Conservation (phyloP, 352 stramenopile genomes). For the Phytophthora cryptogea region DNA sequence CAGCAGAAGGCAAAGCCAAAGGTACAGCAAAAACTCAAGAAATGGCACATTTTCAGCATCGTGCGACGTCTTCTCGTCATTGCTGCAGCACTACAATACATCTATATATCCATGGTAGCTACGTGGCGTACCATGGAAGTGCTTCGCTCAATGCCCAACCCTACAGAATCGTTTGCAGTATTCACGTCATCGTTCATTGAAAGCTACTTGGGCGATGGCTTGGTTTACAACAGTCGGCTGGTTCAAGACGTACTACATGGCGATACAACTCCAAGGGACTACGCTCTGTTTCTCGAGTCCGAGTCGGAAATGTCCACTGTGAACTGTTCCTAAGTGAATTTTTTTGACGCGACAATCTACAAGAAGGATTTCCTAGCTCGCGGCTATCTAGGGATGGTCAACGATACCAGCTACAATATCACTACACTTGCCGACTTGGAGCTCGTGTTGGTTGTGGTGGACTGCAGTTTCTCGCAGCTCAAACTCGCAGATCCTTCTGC, state of each 20-base stretch:
- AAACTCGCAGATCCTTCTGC: background rate
- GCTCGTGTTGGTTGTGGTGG: conserved; percentile 39
- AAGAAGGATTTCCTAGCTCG: conserved; percentile 29
- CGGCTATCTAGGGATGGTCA: conserved; percentile 19
- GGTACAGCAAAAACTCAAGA: background rate
- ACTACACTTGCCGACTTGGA: conserved; percentile 30
- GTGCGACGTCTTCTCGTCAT: conserved; percentile 16
- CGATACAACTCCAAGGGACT: conserved; percentile 26
- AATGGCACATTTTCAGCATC: conserved; percentile 19
- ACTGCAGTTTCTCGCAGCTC: conserved; percentile 35
- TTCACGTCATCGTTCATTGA: conserved; percentile 17
- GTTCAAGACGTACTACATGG: conserved; percentile 20
- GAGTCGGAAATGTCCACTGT: conserved; percentile 10
- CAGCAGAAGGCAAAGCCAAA: background rate
- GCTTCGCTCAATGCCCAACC: conserved; percentile 13
- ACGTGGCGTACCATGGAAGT: conserved; percentile 12
- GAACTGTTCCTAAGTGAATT: conserved; percentile 10
- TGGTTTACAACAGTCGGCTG: conserved; percentile 32
- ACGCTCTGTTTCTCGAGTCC: conserved; percentile 36
- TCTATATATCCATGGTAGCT: conserved; percentile 23
- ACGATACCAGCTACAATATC: conserved; percentile 33
- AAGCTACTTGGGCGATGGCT: conserved; percentile 26
- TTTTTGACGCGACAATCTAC: conserved; percentile 23
- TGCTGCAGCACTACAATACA: conserved; percentile 30
- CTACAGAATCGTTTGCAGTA: conserved; percentile 4